Percentiles rank a stretch among this genome's conserved stretches.
Evolutionary conservation across 352 stramenopile genomes (phyloP).

Genomic region (Phytophthora pisi): DNA sequence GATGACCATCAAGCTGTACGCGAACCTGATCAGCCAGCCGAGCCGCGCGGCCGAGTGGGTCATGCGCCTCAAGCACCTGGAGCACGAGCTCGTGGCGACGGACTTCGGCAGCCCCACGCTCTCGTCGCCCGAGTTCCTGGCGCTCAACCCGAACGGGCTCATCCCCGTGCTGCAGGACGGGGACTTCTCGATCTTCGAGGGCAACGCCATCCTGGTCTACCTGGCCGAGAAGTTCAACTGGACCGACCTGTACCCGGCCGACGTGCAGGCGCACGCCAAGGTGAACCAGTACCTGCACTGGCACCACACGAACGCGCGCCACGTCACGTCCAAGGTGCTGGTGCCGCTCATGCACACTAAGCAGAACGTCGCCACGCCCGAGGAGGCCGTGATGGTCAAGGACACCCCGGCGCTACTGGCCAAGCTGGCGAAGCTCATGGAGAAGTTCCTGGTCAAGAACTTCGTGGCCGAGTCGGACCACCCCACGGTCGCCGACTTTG

Average conservation of each 20-base stretch:
- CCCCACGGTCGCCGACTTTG: constrained; percentile 46
- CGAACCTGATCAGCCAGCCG: constrained; percentile 39
- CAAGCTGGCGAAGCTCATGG: constrained; percentile 31
- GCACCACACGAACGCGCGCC: constrained; percentile 61
- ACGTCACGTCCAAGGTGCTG: constrained; percentile 47
- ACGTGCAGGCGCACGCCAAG: constrained; percentile 53
- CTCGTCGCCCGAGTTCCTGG: constrained; percentile 31
- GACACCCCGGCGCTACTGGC: constrained; percentile 29
- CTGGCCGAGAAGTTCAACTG: constrained; percentile 51
- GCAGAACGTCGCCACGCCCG: constrained; percentile 30
- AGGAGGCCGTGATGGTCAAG: constrained; percentile 24
- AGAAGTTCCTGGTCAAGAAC: constrained; percentile 37
- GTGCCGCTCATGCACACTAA: constrained; percentile 40
- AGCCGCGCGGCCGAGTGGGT: constrained; percentile 32
- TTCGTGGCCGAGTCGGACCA: constrained; percentile 36
- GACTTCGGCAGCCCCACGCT: constrained; percentile 34
- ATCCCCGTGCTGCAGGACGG: constrained; percentile 38
- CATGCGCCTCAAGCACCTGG: constrained; percentile 36
- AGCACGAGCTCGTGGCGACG: constrained; percentile 31
- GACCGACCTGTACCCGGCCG: constrained; percentile 51
- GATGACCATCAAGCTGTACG: constrained; percentile 40
- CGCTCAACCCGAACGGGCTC: constrained; percentile 35
- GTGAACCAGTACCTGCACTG: constrained; percentile 70
- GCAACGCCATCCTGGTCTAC: constrained; percentile 52
- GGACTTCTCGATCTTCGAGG: constrained; percentile 35